Evolutionary conservation across 2,329 filamentous ascomycete genomes (phyloP), one percentile per base, ranked within the genome.

Genomic region (Fusarium sulawesiense): DNA sequence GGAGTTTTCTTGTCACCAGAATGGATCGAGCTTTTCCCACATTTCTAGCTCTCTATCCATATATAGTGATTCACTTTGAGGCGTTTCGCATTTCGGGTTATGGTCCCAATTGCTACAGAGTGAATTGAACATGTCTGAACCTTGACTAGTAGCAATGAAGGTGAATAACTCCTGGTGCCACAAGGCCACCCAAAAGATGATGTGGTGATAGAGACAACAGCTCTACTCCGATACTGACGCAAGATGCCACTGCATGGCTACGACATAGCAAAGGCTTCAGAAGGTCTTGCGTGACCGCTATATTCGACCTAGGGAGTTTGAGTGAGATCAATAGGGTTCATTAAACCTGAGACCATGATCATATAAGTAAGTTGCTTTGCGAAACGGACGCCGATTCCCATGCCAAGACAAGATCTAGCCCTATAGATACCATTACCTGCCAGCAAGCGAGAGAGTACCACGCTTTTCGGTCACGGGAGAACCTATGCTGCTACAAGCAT

Each of bases 281-380:
- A 11, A n/a, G 5, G 32, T n/a, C 9, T 37, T n/a, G 16, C 1
- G 9, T 5, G 8, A n/a, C 16, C 16, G 3, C 16, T 11, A n/a
- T 1, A 6, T 4, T n/a, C 1, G 16, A 37, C 3, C 9, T 5
- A 18, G 5, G 3, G 32, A 11, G 32, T 2, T 11, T n/a, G 32
- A 37, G 16, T 3, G 3, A 34, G 4, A 5, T 34, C 3, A 11
- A 6, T 2, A 6, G 32, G 4, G 32, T 34, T 6, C 32, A 0
- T 5, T n/a, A 11, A n/a, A n/a, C 5, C 16, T 0, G 16, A 11
- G 1, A n/a, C 2, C 5, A 37, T n/a, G 5, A 0, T 37, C 2
- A 1, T 37, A 5, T 11, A 11, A 11, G 9, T 6, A 6, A 37
- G 5, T 9, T 4, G 0, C 9, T n/a, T 18, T 37, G 32, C 3